Percentiles rank a stretch among this genome's conserved stretches.
Conservation (phyloP, 2,329 filamentous ascomycete genomes). For the Pestalotiopsis sp. region DNA sequence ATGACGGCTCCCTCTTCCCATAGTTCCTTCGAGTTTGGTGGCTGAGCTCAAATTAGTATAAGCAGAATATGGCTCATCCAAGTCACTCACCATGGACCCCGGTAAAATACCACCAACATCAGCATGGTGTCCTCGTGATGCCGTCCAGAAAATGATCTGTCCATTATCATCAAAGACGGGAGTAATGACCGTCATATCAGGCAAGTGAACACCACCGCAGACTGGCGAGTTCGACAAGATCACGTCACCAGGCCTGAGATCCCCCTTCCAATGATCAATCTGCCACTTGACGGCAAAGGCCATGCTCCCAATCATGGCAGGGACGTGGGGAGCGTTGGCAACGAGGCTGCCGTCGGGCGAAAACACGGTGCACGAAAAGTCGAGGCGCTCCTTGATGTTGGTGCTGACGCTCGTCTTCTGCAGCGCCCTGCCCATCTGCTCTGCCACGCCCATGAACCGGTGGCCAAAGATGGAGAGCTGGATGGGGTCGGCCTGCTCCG, state of each 20-base stretch:
- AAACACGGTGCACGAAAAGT: conserved; percentile 80
- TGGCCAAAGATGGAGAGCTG: conserved; percentile 76
- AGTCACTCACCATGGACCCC: conserved; percentile 33
- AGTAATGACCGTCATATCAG: conserved; percentile 39
- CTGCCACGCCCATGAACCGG: conserved; percentile 81
- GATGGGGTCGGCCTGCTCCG: conserved; percentile 65
- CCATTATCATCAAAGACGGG: conserved; percentile 32
- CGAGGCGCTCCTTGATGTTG: conserved; percentile 78
- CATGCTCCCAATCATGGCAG: conserved; percentile 14
- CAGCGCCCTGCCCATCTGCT: conserved; percentile 77
- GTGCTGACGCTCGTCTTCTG: conserved; percentile 78
- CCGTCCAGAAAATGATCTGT: conserved; percentile 47
- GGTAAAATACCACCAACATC: conserved; percentile 73
- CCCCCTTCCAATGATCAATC: conserved; percentile 13
- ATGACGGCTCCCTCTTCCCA: conserved; percentile 68
- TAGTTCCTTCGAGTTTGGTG: conserved; percentile 68
- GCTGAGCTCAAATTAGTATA: conserved; percentile 53
- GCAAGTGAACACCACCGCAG: conserved; percentile 39
- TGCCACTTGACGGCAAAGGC: conserved; percentile 14
- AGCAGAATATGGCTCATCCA: conserved; percentile 37
- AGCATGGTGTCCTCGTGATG: conserved; percentile 72
- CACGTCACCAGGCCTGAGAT: conserved; percentile 13
- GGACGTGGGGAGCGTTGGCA: conserved; percentile 55
- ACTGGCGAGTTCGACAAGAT: conserved; percentile 14
- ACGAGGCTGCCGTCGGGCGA: conserved; percentile 73